A percentile compares a stretch with the other conserved stretches of the same genome.
These are phyloP conservation scores for Caryopteris hybrid DNA, from an alignment of 305 asterid species.

Conservation along the genomic window DNA sequence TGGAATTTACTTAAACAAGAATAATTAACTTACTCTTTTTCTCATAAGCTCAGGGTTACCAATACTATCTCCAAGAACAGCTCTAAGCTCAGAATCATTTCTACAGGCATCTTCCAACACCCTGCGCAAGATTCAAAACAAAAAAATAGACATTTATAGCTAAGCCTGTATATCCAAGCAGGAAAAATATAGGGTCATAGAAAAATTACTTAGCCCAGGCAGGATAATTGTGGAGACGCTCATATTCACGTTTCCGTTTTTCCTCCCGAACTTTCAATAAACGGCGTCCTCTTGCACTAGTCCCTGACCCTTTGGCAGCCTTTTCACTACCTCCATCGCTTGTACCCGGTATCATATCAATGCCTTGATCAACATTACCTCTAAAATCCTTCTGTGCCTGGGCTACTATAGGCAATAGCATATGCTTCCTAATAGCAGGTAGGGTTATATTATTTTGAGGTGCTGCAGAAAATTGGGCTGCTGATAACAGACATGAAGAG, in stretches of 20 bases:
- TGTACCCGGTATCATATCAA: slow-evolving; percentile 27
- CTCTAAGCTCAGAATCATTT: slow-evolving; percentile 81
- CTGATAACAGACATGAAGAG: slow-evolving; percentile 23
- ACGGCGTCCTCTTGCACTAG: slow-evolving; percentile 86
- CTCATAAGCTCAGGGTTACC: slow-evolving; percentile 95
- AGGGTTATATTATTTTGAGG: slow-evolving; percentile 23
- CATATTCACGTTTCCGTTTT: slow-evolving; percentile 77
- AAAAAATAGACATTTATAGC: background rate
- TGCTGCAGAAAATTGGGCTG: slow-evolving; percentile 21
- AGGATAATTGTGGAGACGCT: slow-evolving; percentile 68
- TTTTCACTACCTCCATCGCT: slow-evolving; percentile 25
- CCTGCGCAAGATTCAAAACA: slow-evolving; percentile 35
- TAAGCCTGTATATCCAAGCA: background rate
- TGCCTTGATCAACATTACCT: slow-evolving; percentile 19
- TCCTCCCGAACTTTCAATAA: slow-evolving; percentile 84
- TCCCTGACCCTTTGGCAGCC: slow-evolving; percentile 75
- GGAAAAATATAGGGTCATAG: background rate
- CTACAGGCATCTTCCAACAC: slow-evolving; percentile 89
- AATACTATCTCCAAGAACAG: slow-evolving; percentile 88
- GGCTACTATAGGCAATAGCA: slow-evolving; percentile 20
- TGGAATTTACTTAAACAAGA: background rate
- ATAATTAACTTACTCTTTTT: slow-evolving; percentile 49
- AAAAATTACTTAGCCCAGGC: slow-evolving; percentile 83
- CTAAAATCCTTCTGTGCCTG: slow-evolving; percentile 29
- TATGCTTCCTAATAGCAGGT: slow-evolving; percentile 22